phyloP scores from a whole-genome alignment of 163 green algal species.

The Chlamydomonas reinhardtii region DNA sequence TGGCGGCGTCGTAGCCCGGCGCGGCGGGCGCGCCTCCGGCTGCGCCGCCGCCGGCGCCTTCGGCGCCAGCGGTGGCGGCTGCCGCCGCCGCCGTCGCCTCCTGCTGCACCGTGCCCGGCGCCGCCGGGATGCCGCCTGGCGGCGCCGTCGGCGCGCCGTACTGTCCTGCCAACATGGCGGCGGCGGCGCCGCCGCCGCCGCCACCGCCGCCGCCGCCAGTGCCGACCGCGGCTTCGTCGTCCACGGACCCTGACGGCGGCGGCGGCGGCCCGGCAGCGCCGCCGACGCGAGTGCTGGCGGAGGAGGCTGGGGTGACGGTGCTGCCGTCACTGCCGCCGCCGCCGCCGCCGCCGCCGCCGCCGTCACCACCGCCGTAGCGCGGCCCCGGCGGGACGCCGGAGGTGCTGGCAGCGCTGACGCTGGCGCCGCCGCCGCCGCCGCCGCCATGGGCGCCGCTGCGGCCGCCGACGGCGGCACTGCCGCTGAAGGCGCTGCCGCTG shows the following conservation, averaged over 20 bases:
- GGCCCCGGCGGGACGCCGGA: neutral
- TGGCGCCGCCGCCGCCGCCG: neutral
- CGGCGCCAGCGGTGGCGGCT: too few species aligned
- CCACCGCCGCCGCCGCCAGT: neutral
- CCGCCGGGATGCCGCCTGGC: neutral
- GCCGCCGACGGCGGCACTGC: neutral
- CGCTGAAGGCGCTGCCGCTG: neutral
- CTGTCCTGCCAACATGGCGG: neutral
- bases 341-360: too few species aligned
- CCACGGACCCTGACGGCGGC: too few species aligned
- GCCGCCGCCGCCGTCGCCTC: neutral
- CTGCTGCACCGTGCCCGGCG: neutral
- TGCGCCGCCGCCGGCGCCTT: neutral
- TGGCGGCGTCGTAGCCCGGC: conserved; percentile 15
- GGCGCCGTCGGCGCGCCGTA: neutral
- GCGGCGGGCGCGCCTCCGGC: neutral
- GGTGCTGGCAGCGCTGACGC: neutral
- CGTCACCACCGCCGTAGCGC: too few species aligned
- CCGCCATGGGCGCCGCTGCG: neutral
- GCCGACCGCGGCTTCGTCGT: too few species aligned
- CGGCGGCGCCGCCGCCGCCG: neutral
- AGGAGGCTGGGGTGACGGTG: neutral
- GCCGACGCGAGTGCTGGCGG: too few species aligned
- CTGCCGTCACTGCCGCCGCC: too few species aligned
- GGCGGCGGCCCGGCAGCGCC: too few species aligned